phyloP scores from a whole-genome alignment of 768 basidiomycete species.

The Psilocybe tampanensis region DNA sequence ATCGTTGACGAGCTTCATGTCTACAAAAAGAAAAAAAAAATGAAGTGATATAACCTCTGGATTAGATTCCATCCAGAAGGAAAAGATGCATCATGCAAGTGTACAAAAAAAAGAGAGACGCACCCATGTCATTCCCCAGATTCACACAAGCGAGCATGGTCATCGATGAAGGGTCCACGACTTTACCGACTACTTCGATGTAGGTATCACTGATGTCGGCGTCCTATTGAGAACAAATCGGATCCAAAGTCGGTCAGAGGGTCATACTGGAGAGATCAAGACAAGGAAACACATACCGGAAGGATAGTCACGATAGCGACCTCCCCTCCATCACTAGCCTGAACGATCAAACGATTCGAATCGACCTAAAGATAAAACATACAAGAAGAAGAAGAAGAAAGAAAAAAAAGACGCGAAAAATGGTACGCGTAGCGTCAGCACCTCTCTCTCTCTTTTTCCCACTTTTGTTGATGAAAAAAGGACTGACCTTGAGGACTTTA shows the following conservation, averaged over 20 bases:
- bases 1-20: constrained; percentile 64
- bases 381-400: not conserved
- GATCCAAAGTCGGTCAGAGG: not conserved
- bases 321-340: constrained; percentile 69
- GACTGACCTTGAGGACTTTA: constrained; percentile 44
- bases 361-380: constrained; percentile 33
- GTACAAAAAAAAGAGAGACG: too few species aligned
- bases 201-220: constrained; percentile 51
- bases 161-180: constrained; percentile 54
- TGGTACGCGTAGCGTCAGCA: too few species aligned
- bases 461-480: not conserved
- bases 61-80: too few species aligned
- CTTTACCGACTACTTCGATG: constrained; percentile 70
- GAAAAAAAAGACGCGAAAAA: too few species aligned
- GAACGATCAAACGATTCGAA: constrained; percentile 53
- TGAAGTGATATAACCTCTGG: too few species aligned
- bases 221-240: constrained; percentile 29
- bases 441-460: too few species aligned
- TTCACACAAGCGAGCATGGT: constrained; percentile 56
- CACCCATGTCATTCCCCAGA: constrained; percentile 67
- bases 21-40: too few species aligned
- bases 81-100: too few species aligned
- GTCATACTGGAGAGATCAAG: not conserved
- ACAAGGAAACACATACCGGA: constrained; percentile 11
- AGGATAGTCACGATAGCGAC: constrained; percentile 52